Percentiles rank a stretch among this genome's conserved stretches.
These are phyloP conservation scores for Leccinum angustisporum DNA, from an alignment of 1,284 basidiomycete species.

Conservation along the genomic window DNA sequence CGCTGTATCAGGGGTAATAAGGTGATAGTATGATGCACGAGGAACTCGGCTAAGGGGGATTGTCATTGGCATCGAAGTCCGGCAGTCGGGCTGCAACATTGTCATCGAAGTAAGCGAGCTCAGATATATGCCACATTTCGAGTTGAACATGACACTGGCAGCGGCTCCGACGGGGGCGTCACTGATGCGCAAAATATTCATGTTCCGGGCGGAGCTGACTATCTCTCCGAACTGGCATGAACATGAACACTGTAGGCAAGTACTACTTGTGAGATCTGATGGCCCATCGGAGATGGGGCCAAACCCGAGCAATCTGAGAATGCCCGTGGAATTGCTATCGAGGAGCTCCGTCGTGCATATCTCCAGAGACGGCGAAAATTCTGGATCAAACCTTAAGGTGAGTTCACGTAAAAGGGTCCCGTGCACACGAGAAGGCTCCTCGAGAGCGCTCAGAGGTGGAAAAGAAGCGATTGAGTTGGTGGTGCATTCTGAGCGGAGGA, in stretches of 20 bases:
- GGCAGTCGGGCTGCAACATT: conserved; percentile 3
- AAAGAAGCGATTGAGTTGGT: conserved; percentile 9
- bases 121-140: conserved; percentile 10
- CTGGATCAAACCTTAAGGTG: conserved; percentile 17
- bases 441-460: conserved; percentile 3
- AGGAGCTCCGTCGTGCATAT: conserved; percentile 8
- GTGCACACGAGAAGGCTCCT: conserved; percentile 3
- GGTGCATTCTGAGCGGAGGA: conserved; percentile 5
- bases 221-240: not conserved
- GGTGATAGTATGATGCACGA: conserved; percentile 7
- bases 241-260: not conserved
- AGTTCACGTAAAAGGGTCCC: conserved; percentile 20
- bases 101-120: conserved; percentile 13
- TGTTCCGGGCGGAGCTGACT: not conserved
- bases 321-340: conserved; percentile 5
- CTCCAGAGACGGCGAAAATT: conserved; percentile 1
- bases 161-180: not conserved
- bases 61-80: conserved; percentile 10
- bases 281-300: conserved; percentile 26
- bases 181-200: not conserved
- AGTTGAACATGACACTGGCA: conserved; percentile 19
- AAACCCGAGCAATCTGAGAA: conserved; percentile 13
- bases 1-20: conserved; percentile 8
- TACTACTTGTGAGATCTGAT: conserved; percentile 5
- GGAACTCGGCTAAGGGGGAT: not conserved